These are phyloP conservation scores for Dictyostelium capitatum DNA, from an alignment of 78 protist genomes.

Conservation along the genomic window DNA sequence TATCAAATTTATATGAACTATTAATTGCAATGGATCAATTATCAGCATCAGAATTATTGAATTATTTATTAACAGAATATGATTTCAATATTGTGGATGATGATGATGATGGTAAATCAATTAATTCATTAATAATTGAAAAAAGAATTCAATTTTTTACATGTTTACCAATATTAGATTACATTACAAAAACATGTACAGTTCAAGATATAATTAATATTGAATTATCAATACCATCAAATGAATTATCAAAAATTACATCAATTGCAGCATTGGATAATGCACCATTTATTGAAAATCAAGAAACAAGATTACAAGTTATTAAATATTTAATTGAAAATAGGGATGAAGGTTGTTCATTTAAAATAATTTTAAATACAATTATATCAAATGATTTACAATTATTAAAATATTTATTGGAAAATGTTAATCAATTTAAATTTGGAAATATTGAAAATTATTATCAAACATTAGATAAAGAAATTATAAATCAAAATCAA, in stretches of 20 bases:
- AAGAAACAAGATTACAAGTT: not conserved
- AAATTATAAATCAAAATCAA: not conserved
- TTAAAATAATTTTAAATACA: not conserved
- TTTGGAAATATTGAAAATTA: too few relatives aligned
- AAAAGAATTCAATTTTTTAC: conserved; percentile 4
- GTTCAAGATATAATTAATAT: not conserved
- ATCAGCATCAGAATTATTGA: not conserved
- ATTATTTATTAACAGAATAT: not conserved
- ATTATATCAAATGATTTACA: not conserved
- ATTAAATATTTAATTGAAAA: not conserved
- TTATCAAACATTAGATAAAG: not conserved
- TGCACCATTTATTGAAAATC: not conserved
- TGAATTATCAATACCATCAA: not conserved
- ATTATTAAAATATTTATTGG: not conserved
- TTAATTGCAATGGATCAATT: not conserved
- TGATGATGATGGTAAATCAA: not conserved
- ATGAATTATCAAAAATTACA: not conserved
- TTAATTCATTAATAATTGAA: not conserved
- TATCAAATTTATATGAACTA: not conserved
- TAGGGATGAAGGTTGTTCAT: not conserved
- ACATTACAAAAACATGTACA: not conserved
- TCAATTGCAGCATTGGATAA: not conserved
- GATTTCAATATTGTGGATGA: not conserved
- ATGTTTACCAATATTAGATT: not conserved
- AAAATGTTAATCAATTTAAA: not conserved